A percentile compares a stretch with the other conserved stretches of the same genome.
phyloP scores from a whole-genome alignment of 2,329 filamentous ascomycete species.

The Xenosphaeropsis pyriputrescens region DNA sequence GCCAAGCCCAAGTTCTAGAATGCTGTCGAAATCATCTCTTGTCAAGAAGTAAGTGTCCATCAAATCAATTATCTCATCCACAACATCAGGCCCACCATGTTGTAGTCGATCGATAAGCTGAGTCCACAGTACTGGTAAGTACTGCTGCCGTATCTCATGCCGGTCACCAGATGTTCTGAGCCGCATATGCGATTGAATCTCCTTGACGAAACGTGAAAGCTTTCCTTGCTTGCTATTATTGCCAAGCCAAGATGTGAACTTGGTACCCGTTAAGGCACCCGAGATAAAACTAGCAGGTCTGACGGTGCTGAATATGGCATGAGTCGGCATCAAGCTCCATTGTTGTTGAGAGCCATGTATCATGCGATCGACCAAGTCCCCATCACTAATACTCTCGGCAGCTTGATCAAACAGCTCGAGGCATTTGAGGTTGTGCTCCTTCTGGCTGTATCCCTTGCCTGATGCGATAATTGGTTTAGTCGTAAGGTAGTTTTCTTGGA shows the following conservation, averaged over 20 bases:
- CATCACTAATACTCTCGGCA: constrained; percentile 92
- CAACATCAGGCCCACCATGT: constrained; percentile 65
- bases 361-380: constrained; percentile 92
- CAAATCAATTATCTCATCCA: constrained; percentile 73
- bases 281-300: constrained; percentile 76
- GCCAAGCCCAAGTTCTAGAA: constrained; percentile 82
- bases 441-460: constrained; percentile 40
- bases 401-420: constrained; percentile 78
- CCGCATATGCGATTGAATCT: constrained; percentile 95
- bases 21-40: constrained; percentile 84
- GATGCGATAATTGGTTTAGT: constrained; percentile 58
- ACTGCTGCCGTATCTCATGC: constrained; percentile 88
- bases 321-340: constrained; percentile 94
- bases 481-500: constrained; percentile 92
- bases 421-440: constrained; percentile 63
- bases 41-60: constrained; percentile 98
- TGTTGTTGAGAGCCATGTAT: constrained; percentile 97
- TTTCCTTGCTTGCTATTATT: constrained; percentile 81
- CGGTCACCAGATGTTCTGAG: constrained; percentile 80
- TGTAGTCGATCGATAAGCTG: constrained; percentile 63
- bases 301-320: constrained; percentile 91
- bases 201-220: constrained; percentile 69
- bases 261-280: constrained; percentile 59
- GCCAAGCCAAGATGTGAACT: constrained; percentile 85
- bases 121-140: constrained; percentile 78